Evolutionary conservation across 192 early-diverging fungal genomes (phyloP).

Genomic region (Dissophora globulifera): DNA sequence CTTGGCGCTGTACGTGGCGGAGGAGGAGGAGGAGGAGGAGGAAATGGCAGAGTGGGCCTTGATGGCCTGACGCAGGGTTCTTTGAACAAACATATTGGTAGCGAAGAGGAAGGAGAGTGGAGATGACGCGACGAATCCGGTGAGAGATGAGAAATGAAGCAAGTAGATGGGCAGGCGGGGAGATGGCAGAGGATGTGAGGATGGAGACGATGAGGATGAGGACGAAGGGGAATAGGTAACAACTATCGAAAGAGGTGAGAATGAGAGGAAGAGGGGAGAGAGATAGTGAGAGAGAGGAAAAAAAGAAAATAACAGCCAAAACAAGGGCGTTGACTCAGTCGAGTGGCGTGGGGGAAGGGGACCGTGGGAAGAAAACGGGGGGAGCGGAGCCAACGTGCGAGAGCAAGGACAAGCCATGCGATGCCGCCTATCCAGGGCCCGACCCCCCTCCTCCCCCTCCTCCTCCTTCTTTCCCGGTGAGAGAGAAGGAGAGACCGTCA

Average conservation of each 20-base stretch:
- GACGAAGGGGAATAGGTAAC: background rate
- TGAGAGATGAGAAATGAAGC: conserved; percentile 1
- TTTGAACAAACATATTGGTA: conserved; percentile 47
- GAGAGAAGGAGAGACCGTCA: too few relatives aligned
- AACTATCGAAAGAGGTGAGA: too few relatives aligned
- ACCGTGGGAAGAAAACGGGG: conserved; percentile 46
- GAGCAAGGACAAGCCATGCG: too few relatives aligned
- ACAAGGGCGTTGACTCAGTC: background rate
- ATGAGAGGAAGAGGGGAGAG: background rate
- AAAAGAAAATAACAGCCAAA: background rate
- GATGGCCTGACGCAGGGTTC: conserved; percentile 44
- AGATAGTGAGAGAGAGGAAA: background rate
- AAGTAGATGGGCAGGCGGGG: background rate
- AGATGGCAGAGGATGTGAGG: too few relatives aligned
- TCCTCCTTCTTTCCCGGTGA: too few relatives aligned
- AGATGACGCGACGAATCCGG: background rate
- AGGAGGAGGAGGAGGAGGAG: conserved; percentile 15
- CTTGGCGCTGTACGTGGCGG: conserved; percentile 22
- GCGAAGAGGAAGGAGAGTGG: background rate
- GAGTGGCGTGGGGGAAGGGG: too few relatives aligned
- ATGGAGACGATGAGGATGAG: background rate
- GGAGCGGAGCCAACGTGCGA: too few relatives aligned
- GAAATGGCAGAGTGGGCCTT: conserved; percentile 32
- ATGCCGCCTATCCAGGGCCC: too few relatives aligned
- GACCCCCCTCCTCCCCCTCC: too few relatives aligned